phyloP scores from a whole-genome alignment of 2,329 filamentous ascomycete species.

The Hypoxylon sp. region DNA sequence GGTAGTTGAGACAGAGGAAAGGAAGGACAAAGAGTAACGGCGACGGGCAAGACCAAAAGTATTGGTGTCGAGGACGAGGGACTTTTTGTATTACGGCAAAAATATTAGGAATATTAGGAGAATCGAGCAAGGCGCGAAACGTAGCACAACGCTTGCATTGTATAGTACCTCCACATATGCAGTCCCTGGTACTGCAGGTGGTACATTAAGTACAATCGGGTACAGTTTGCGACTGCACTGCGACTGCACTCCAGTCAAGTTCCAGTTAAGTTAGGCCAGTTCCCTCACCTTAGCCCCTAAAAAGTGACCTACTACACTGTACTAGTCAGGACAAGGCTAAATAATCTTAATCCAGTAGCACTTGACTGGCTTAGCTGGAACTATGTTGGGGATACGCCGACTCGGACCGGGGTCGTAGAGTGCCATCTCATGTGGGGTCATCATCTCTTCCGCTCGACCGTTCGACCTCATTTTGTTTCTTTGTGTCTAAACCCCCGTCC shows the following conservation, averaged over 20 bases:
- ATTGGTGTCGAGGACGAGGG: conserved; percentile 41
- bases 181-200: conserved; percentile 38
- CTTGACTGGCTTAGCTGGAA: conserved; percentile 31
- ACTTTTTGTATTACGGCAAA: conserved; percentile 52
- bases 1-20: conserved; percentile 26
- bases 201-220: conserved; percentile 27
- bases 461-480: conserved; percentile 26
- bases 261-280: conserved; percentile 6
- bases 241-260: no score
- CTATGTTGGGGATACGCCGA: conserved; percentile 38
- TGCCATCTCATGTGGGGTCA: conserved; percentile 43
- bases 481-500: conserved; percentile 16
- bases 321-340: conserved; percentile 24
- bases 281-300: conserved; percentile 30
- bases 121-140: conserved; percentile 31
- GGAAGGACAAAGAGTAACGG: conserved; percentile 35
- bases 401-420: conserved; percentile 38
- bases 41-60: conserved; percentile 20
- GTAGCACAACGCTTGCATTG: conserved; percentile 25
- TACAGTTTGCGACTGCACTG: conserved; percentile 8
- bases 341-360: conserved; percentile 32
- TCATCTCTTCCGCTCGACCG: conserved; percentile 51
- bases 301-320: conserved; percentile 6
- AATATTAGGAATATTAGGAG: conserved; percentile 45
- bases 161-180: conserved; percentile 34